These are phyloP conservation scores for Scheffersomyces coipomensis DNA, from an alignment of 805 yeast species.

Conservation along the genomic window DNA sequence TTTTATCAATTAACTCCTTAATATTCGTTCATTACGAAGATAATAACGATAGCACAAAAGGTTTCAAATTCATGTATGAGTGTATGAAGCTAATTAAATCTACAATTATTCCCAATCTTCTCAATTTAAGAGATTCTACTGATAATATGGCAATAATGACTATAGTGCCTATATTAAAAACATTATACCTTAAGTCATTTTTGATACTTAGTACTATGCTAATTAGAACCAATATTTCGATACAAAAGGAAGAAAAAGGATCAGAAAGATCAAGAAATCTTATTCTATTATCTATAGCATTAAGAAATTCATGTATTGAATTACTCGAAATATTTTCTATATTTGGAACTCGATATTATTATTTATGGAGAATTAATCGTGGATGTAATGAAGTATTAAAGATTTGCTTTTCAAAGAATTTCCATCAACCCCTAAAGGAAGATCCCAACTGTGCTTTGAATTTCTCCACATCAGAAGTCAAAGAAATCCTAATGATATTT, in stretches of 20 bases:
- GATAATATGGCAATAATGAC: neutral
- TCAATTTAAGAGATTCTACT: neutral
- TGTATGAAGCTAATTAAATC: neutral
- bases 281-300: neutral
- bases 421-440: neutral
- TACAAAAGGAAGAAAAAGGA: neutral
- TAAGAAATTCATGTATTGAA: neutral
- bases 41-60: neutral
- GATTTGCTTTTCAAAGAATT: neutral
- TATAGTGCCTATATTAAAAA: neutral
- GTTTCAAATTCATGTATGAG: neutral
- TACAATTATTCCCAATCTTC: neutral
- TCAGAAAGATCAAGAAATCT: neutral
- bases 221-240: neutral
- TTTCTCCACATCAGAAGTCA: neutral
- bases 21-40: neutral
- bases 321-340: neutral
- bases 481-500: neutral
- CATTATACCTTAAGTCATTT: neutral
- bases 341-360: neutral
- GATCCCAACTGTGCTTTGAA: neutral
- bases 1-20: neutral
- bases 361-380: neutral
- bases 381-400: neutral
- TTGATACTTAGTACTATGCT: neutral